Evolutionary conservation across 352 stramenopile genomes (phyloP), one percentile per base, ranked within the genome.

Genomic region (Blastocystis sp.): DNA sequence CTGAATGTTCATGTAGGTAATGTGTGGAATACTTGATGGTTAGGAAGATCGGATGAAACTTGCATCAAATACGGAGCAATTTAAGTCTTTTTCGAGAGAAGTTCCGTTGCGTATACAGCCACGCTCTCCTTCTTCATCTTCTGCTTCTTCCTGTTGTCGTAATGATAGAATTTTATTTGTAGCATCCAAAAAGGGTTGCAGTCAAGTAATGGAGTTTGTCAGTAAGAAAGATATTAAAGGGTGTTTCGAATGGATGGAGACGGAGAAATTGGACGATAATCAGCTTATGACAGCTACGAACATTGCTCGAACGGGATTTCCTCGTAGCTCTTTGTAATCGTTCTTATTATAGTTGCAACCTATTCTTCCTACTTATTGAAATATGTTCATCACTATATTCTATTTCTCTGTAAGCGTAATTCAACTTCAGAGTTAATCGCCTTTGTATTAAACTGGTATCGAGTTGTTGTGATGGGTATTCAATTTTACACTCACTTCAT

Each of bases 241-340:
- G 0, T 83, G 46, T 46, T 52, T 83, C 46, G 32, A 42, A 54
- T 83, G 71, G 71, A 12, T 83, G 11, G 43, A 59, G 21, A 42
- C 6, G 12, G 24, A 52, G 16, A 24, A 29, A 3, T 19, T 83
- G 11, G 35, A 57, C 12, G 21, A 43, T 16, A n/a, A 12, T n/a
- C 49, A 65, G 27, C 27, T 83, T 14, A 16, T 66, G 24, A 29
- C 32, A 24, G 51, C 29, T 19, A 29, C 66, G 12, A 42, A 66
- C 1, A 66, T 52, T 19, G 12, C 51, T n/a, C 71, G 71, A 21
- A 57, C 49, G 71, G 29, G 51, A 32, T 66, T 83, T 29, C 71
- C 42, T 16, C 37, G 35, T 67, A 24, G 9, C 3, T 1, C 4
- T 14, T 27, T 7, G 1, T 5, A 0, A 16, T 2, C 71, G 37